Percentiles rank a stretch among this genome's conserved stretches.
Evolutionary conservation across 2,329 filamentous ascomycete genomes (phyloP).

Genomic region (Alternaria sp.): DNA sequence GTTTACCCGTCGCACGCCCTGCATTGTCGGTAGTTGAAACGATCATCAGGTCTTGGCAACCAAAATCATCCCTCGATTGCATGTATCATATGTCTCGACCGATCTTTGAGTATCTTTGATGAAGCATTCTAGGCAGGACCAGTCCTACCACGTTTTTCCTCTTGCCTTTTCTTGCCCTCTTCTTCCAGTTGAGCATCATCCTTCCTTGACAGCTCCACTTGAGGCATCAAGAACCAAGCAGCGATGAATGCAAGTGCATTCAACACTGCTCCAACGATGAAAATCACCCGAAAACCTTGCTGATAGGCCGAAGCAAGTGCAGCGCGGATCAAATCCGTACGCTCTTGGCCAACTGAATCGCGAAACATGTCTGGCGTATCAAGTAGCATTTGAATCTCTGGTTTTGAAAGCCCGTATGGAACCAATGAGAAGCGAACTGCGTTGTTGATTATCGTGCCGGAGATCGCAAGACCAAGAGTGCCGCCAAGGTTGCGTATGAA

Average conservation of each 20-base stretch:
- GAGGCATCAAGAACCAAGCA: constrained; percentile 30
- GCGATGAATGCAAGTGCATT: constrained; percentile 28
- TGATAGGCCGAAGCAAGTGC: constrained; percentile 24
- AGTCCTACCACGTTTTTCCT: constrained; percentile 14
- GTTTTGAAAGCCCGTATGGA: constrained; percentile 18
- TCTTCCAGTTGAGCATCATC: constrained; percentile 32
- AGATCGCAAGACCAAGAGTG: constrained; percentile 65
- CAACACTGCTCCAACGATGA: constrained; percentile 27
- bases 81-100: too few relatives aligned
- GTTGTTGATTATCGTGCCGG: constrained; percentile 43
- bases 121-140: neutral
- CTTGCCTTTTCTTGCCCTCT: constrained; percentile 24
- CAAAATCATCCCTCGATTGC: neutral
- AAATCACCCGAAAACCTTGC: constrained; percentile 28
- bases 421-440: constrained; percentile 18
- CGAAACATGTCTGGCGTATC: constrained; percentile 24
- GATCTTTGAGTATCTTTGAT: neutral
- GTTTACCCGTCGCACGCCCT: constrained; percentile 17
- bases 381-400: constrained; percentile 25
- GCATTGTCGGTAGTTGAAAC: constrained; percentile 16
- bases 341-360: constrained; percentile 12
- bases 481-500: constrained; percentile 70
- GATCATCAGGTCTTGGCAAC: neutral
- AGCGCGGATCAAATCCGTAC: constrained; percentile 13
- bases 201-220: constrained; percentile 24